Conservation (phyloP, 805 yeast species). For the Monosporozyma yasuniensis region DNA sequence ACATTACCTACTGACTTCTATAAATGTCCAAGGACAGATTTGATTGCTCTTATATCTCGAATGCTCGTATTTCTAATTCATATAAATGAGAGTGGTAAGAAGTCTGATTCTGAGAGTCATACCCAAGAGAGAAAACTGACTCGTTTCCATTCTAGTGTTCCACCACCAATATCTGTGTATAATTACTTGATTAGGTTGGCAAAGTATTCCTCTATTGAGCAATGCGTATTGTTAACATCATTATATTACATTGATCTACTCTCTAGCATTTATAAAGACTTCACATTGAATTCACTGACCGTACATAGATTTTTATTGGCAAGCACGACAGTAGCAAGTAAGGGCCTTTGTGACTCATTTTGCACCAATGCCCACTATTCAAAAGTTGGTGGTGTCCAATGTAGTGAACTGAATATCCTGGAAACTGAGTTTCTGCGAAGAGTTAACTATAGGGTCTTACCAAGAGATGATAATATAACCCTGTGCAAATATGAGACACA, state of each 20-base stretch:
- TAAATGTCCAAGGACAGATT: conserved; percentile 59
- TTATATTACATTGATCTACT: conserved; percentile 87
- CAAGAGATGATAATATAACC: conserved; percentile 35
- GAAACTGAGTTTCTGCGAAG: conserved; percentile 80
- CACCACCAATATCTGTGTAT: conserved; percentile 76
- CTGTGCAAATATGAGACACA: conserved; percentile 32
- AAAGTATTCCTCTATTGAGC: conserved; percentile 77
- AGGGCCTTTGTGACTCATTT: conserved; percentile 87
- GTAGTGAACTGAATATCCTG: conserved; percentile 71
- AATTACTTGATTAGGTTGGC: conserved; percentile 70
- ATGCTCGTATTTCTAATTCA: conserved; percentile 70
- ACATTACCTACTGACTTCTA: conserved; percentile 38
- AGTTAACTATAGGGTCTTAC: conserved; percentile 71
- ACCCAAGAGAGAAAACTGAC: conserved; percentile 37
- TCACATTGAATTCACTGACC: conserved; percentile 81
- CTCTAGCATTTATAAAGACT: conserved; percentile 65
- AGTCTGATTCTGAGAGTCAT: neutral
- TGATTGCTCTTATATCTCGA: conserved; percentile 63
- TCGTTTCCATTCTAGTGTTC: conserved; percentile 86
- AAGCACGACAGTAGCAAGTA: conserved; percentile 83
- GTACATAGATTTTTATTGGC: conserved; percentile 87
- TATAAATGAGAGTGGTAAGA: conserved; percentile 50
- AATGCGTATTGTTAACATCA: conserved; percentile 69
- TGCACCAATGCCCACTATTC: conserved; percentile 92
- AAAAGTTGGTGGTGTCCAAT: conserved; percentile 87